phyloP scores from a whole-genome alignment of 345 rosid genomes.

The Gossypium sturtianum region DNA sequence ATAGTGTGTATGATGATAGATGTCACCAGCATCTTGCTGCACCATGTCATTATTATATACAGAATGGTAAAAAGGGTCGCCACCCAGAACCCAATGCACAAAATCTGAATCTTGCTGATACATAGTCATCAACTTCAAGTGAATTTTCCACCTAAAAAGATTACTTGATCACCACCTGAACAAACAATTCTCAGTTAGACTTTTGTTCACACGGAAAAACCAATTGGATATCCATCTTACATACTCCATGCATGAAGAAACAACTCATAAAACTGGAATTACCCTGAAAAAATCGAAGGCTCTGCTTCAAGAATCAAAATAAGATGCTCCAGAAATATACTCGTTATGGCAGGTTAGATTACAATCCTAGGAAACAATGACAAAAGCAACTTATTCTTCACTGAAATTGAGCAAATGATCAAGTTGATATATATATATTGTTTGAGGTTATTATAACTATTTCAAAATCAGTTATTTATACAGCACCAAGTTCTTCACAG shows the following conservation, averaged over 20 bases:
- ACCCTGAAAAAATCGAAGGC: constrained; percentile 4
- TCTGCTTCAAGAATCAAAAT: constrained; percentile 1
- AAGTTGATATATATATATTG: background rate
- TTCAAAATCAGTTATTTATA: background rate
- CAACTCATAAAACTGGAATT: background rate
- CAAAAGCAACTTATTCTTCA: background rate
- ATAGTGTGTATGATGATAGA: constrained; percentile 31
- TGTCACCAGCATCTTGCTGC: constrained; percentile 34
- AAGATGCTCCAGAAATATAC: background rate
- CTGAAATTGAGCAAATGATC: background rate
- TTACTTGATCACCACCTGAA: background rate
- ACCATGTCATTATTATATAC: constrained; percentile 45
- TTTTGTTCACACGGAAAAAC: background rate
- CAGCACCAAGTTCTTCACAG: background rate
- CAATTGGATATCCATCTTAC: background rate
- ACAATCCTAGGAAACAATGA: background rate
- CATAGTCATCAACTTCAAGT: constrained; percentile 26
- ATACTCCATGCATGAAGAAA: background rate
- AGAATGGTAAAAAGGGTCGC: constrained; percentile 38
- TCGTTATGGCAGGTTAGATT: background rate
- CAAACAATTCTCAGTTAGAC: background rate
- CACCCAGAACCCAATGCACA: constrained; percentile 70
- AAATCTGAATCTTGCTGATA: constrained; percentile 48
- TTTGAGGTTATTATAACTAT: background rate
- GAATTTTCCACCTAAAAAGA: constrained; percentile 4